Conservation (phyloP, 805 yeast species). For the Diddensiella santjacobensis region DNA sequence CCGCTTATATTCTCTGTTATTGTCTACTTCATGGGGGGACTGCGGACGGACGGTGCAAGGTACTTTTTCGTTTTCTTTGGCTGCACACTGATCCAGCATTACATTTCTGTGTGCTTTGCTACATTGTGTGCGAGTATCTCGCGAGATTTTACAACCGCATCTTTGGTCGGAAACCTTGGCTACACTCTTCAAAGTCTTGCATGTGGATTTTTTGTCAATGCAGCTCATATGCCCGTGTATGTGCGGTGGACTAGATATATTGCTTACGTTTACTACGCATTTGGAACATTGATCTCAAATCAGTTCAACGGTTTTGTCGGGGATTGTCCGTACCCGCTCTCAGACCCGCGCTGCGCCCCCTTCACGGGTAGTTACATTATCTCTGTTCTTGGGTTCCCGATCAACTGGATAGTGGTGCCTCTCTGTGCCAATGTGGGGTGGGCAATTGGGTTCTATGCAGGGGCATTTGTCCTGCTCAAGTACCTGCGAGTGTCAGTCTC, state of each 20-base stretch:
- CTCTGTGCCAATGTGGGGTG: conserved; percentile 56
- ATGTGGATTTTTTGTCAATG: conserved; percentile 76
- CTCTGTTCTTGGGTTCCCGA: conserved; percentile 54
- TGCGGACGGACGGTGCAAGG: conserved; percentile 43
- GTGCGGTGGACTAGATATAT: conserved; percentile 80
- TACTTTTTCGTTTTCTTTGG: conserved; percentile 63
- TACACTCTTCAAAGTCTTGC: conserved; percentile 74
- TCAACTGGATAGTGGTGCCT: conserved; percentile 64
- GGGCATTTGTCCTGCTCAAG: conserved; percentile 47
- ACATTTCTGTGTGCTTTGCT: conserved; percentile 55
- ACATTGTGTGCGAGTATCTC: conserved; percentile 50
- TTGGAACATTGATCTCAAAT: conserved; percentile 63
- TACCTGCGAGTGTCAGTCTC: conserved; percentile 50
- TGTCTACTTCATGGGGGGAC: conserved; percentile 75
- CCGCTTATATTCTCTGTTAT: conserved; percentile 54
- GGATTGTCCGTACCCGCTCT: conserved; percentile 45
- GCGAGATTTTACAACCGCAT: conserved; percentile 58
- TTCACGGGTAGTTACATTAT: conserved; percentile 56
- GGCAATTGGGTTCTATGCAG: conserved; percentile 49
- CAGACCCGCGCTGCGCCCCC: conserved; percentile 41
- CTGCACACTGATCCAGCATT: conserved; percentile 51
- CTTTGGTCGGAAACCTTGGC: conserved; percentile 57
- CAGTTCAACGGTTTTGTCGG: conserved; percentile 62
- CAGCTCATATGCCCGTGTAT: conserved; percentile 72
- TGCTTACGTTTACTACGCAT: conserved; percentile 74